These are phyloP conservation scores for Phaffomyces antillensis DNA, from an alignment of 805 yeast genomes.

Conservation along the genomic window DNA sequence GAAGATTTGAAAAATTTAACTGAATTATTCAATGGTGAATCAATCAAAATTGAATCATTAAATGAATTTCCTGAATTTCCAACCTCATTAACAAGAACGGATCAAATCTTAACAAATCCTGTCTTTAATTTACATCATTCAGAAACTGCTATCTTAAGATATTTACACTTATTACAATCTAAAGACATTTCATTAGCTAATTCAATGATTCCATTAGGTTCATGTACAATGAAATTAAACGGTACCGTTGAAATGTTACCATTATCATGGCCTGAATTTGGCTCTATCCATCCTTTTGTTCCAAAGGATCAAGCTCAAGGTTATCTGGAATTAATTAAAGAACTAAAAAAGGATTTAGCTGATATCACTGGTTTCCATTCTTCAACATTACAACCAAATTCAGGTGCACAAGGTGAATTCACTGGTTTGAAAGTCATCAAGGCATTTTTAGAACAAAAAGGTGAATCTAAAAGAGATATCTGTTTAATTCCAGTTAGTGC, in stretches of 20 bases:
- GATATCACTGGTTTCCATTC: slow-evolving; percentile 91
- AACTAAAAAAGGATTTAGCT: slow-evolving; percentile 77
- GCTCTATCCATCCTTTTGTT: slow-evolving; percentile 85
- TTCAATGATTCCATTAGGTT: slow-evolving; percentile 96
- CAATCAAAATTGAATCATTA: slow-evolving; percentile 17
- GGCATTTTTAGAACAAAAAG: slow-evolving; percentile 63
- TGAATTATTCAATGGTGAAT: slow-evolving; percentile 48
- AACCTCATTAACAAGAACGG: slow-evolving; percentile 43
- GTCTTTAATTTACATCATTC: slow-evolving; percentile 87
- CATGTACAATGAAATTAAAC: slow-evolving; percentile 97
- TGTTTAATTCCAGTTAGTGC: slow-evolving; percentile 96
- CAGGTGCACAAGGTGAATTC: slow-evolving; percentile 98
- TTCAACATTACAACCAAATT: slow-evolving; percentile 90
- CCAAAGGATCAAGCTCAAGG: slow-evolving; percentile 89
- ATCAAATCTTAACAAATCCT: slow-evolving; percentile 54
- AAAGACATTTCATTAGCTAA: slow-evolving; percentile 91
- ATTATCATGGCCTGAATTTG: slow-evolving; percentile 90
- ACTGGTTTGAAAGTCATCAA: slow-evolving; percentile 86
- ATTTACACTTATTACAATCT: slow-evolving; percentile 74
- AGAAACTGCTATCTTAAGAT: slow-evolving; percentile 92
- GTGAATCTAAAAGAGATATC: slow-evolving; percentile 68
- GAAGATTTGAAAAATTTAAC: slow-evolving; percentile 53
- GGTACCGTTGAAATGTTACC: slow-evolving; percentile 95
- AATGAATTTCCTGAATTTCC: slow-evolving; percentile 45
- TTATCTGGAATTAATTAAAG: slow-evolving; percentile 64